These are phyloP conservation scores for Sordariomycetes sp. DNA, from an alignment of 2,329 filamentous ascomycete genomes.

Conservation along the genomic window DNA sequence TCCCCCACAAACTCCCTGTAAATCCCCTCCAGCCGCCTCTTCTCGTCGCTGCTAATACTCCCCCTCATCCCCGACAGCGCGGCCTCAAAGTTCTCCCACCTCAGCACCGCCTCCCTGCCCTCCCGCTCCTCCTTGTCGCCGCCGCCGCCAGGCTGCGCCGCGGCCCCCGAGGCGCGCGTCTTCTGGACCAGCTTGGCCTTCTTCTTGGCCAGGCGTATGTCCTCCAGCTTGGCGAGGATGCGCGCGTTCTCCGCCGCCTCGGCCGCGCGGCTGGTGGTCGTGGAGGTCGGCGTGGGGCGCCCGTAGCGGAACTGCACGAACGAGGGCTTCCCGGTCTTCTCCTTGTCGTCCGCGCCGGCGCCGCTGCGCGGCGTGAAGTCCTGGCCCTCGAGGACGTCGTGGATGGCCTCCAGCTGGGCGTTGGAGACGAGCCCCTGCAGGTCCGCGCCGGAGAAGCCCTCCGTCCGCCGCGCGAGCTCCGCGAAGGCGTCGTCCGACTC, in stretches of 20 bases:
- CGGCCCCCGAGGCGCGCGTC: conserved; percentile 3
- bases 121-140: conserved; percentile 21
- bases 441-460: conserved; percentile 90
- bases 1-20: conserved; percentile 91
- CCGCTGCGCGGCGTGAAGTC: conserved; percentile 23
- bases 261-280: conserved; percentile 39
- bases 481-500: conserved; percentile 43
- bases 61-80: conserved; percentile 68
- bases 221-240: conserved; percentile 71
- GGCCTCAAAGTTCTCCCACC: conserved; percentile 72
- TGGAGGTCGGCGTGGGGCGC: conserved; percentile 28
- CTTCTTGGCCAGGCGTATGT: conserved; percentile 62
- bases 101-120: conserved; percentile 65
- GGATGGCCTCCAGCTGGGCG: conserved; percentile 91
- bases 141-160: conserved; percentile 13
- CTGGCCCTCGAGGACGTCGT: conserved; percentile 67
- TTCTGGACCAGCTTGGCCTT: conserved; percentile 22
- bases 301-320: conserved; percentile 84
- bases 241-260: conserved; percentile 65
- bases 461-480: conserved; percentile 70
- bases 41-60: conserved; percentile 74
- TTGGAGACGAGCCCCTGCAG: conserved; percentile 93
- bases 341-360: conserved; percentile 19
- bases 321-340: conserved; percentile 27
- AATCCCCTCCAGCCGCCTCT: conserved; percentile 62